Base-by-base conservation (phyloP, 768 basidiomycete genomes). In the Kwoniella europaea region DNA sequence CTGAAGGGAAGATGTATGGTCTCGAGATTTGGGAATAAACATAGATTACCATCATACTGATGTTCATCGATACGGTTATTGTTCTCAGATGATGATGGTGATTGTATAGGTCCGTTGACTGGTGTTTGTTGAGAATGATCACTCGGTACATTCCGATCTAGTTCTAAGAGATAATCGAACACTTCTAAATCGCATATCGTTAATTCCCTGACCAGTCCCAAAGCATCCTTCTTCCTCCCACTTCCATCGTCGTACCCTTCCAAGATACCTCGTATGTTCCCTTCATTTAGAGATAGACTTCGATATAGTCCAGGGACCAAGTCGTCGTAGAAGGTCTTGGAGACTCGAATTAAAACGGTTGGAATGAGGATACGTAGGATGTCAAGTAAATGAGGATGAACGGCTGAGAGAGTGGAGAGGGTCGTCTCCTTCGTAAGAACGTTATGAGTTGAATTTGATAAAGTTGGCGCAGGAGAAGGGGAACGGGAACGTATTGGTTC, bases 291-390 rank as follows among this genome's bases (percentile, higher is more conserved):
- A 16, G 12, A 3, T 35, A 68, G 12, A 10, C 20, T 7, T 0
- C 35, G 46, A 55, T 68, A 68, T 20, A 68, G n/a, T 7, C 0
- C 15, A 53, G 58, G 67, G 2, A 61, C 20, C 5, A 61, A 16
- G 12, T 68, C 67, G 20, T 61, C 24, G 42, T 62, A 68, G 56
- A 68, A 61, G n/a, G 46, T 52, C n/a, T 44, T 29, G 9, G 24
- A 44, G 16, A 68, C 24, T 4, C 59, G 58, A 5, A 53, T 5
- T 13, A 68, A 20, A 2, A 61, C 15, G 13, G 60, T 50, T 22
- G 67, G 67, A 20, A n/a, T 15, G 5, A 10, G 10, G 0, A 6
- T 9, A 2, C 29, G 27, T 16, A 68, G 67, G 15, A 68, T 61
- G 20, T 68, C 67, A 1, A 68, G 52, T 13, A 67, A 12, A 18